A percentile compares a stretch with the other conserved stretches of the same genome.
phyloP scores from a whole-genome alignment of 2,329 filamentous ascomycete species.

The Aureobasidium sp. region DNA sequence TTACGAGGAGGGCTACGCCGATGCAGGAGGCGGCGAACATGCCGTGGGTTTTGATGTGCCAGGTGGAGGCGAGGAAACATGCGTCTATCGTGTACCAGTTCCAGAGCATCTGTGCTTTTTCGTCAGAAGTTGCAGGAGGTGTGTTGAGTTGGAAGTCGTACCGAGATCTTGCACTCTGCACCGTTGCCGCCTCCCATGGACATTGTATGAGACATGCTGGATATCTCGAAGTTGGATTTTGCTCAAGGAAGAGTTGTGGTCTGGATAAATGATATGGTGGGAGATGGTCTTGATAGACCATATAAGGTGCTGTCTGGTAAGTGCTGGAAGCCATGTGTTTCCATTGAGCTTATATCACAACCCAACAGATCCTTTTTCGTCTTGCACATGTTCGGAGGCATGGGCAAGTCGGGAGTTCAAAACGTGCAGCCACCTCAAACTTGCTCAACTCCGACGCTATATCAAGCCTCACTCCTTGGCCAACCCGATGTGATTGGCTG shows the following conservation, averaged over 20 bases:
- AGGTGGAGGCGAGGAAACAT: conserved; percentile 62
- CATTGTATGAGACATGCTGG: conserved; percentile 2
- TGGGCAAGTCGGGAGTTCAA: not conserved
- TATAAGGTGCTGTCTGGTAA: not conserved
- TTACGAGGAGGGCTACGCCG: conserved; percentile 66
- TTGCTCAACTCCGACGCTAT: conserved; percentile 1
- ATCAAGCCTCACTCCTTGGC: not conserved
- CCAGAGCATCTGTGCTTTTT: conserved; percentile 60
- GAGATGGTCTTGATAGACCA: not conserved
- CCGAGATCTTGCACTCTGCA: conserved; percentile 33
- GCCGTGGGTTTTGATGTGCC: conserved; percentile 61
- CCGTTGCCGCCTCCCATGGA: not conserved
- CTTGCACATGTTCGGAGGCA: not conserved
- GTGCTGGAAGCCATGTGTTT: not conserved
- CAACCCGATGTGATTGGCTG: not conserved
- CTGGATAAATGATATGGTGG: not conserved
- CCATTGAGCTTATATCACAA: not conserved
- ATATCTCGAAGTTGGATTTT: not conserved
- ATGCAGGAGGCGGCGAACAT: conserved; percentile 79
- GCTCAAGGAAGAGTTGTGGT: no score
- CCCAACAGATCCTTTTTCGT: not conserved
- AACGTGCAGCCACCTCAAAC: conserved; percentile 8
- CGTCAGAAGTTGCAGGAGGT: not conserved
- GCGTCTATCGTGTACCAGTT: conserved; percentile 68
- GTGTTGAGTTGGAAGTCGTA: conserved; percentile 18